Conservation (phyloP, 768 basidiomycete genomes). For the Lentinus tigrinus region DNA sequence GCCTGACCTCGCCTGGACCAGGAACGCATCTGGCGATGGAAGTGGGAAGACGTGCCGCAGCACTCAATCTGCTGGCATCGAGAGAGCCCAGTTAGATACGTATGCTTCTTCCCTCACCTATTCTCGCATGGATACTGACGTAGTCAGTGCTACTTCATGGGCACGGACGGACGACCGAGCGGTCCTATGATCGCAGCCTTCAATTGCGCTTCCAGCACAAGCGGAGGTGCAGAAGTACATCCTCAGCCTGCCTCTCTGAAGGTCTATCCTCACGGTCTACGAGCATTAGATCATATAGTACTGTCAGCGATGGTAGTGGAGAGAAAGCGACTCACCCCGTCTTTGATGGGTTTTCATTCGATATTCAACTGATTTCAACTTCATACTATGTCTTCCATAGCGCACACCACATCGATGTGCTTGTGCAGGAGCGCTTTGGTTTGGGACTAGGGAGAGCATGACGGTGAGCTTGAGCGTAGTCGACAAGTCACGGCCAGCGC, state of each 20-base stretch:
- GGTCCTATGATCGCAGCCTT: conserved; percentile 18
- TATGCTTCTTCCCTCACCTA: not conserved
- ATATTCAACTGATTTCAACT: conserved; percentile 11
- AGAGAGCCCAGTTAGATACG: conserved; percentile 23
- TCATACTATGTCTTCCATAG: not conserved
- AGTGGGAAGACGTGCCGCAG: conserved; percentile 15
- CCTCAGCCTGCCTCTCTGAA: conserved; percentile 22
- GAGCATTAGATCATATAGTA: conserved; percentile 34
- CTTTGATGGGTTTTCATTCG: not conserved
- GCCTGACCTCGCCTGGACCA: not conserved
- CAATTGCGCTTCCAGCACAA: conserved; percentile 11
- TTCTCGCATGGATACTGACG: not conserved
- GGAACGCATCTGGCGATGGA: conserved; percentile 26
- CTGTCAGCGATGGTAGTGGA: conserved; percentile 35
- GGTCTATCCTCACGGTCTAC: conserved; percentile 27
- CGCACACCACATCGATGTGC: too few species aligned
- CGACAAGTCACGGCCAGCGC: too few species aligned
- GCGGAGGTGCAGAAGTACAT: conserved; percentile 2
- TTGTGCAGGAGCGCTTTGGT: too few species aligned
- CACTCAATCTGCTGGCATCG: conserved; percentile 21
- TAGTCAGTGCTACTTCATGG: conserved; percentile 20
- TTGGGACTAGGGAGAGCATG: too few species aligned
- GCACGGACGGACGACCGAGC: not conserved
- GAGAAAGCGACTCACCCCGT: conserved; percentile 29
- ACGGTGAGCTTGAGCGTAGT: too few species aligned